Conservation (phyloP, 2,329 filamentous ascomycete genomes). For the Fusarium sarcochroum region DNA sequence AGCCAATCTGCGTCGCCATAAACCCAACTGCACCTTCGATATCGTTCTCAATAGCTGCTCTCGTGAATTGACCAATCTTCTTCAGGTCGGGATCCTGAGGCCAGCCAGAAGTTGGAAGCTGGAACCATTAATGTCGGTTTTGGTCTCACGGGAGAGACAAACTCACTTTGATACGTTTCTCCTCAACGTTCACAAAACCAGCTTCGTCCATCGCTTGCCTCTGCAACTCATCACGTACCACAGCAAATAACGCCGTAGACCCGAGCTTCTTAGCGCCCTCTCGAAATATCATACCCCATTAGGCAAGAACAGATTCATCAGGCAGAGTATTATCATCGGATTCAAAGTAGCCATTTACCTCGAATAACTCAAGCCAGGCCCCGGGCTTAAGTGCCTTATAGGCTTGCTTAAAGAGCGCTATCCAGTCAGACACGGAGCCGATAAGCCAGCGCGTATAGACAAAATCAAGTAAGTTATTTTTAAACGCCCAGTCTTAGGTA, state of each 20-base stretch:
- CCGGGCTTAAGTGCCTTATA: conserved; percentile 61
- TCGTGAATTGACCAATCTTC: conserved; percentile 55
- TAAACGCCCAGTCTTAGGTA: conserved; percentile 21
- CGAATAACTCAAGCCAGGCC: conserved; percentile 58
- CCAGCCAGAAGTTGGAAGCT: conserved; percentile 59
- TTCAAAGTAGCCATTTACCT: conserved; percentile 47
- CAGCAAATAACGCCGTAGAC: conserved; percentile 46
- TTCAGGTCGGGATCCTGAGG: conserved; percentile 53
- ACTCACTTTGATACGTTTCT: conserved; percentile 50
- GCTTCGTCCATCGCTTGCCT: conserved; percentile 49
- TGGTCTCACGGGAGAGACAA: neutral
- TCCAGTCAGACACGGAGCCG: conserved; percentile 24
- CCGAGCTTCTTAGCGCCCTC: conserved; percentile 53
- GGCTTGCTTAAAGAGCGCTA: conserved; percentile 10
- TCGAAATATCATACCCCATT: conserved; percentile 54
- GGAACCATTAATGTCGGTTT: neutral
- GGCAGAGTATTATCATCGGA: conserved; percentile 44
- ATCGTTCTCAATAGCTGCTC: conserved; percentile 52
- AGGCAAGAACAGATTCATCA: conserved; percentile 47
- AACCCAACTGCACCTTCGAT: conserved; percentile 51
- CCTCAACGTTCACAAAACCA: conserved; percentile 46
- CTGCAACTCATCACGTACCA: conserved; percentile 52
- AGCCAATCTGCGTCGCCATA: conserved; percentile 52
- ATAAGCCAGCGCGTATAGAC: conserved; percentile 27
- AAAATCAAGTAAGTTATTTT: conserved; percentile 4